Conservation (phyloP, 2,329 filamentous ascomycete genomes). For the Aureobasidium uvarum region DNA sequence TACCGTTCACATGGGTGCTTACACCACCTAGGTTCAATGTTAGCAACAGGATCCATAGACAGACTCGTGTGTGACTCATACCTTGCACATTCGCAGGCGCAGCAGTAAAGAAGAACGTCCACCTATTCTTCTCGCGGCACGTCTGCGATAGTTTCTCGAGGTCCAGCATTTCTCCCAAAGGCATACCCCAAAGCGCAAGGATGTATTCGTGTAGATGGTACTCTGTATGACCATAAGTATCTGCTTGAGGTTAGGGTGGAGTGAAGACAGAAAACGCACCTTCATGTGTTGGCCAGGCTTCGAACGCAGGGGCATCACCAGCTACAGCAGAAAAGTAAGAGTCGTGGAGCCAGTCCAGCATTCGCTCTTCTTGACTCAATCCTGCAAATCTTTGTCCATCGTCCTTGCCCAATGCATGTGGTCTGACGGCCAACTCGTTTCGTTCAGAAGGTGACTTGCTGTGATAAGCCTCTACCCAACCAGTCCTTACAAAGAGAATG, state of each 20-base stretch:
- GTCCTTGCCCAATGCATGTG: constrained; percentile 46
- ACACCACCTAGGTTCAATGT: constrained; percentile 38
- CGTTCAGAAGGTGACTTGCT: constrained; percentile 55
- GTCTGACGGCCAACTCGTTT: constrained; percentile 42
- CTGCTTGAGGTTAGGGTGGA: background rate
- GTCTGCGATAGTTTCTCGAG: constrained; percentile 45
- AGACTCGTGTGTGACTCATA: too few relatives aligned
- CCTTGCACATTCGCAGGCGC: constrained; percentile 59
- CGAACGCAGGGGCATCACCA: constrained; percentile 63
- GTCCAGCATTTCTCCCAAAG: constrained; percentile 58
- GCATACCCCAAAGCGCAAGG: constrained; percentile 54
- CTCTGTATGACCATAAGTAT: constrained; percentile 38
- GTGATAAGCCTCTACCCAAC: constrained; percentile 60
- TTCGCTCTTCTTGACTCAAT: constrained; percentile 26
- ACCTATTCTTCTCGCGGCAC: constrained; percentile 29
- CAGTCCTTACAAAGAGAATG: constrained; percentile 63
- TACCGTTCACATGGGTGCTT: constrained; percentile 46
- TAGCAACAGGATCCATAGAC: constrained; percentile 12
- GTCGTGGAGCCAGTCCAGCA: constrained; percentile 43
- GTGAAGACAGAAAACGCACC: constrained; percentile 33
- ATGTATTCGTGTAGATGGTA: constrained; percentile 57
- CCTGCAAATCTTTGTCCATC: constrained; percentile 31
- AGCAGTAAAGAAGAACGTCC: constrained; percentile 53
- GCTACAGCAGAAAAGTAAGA: constrained; percentile 60
- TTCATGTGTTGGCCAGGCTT: constrained; percentile 45